Percentiles rank a stretch among this genome's conserved stretches.
phyloP scores from a whole-genome alignment of 176 grass and related monocot genomes.

The Hyparrhenia diplandra region DNA sequence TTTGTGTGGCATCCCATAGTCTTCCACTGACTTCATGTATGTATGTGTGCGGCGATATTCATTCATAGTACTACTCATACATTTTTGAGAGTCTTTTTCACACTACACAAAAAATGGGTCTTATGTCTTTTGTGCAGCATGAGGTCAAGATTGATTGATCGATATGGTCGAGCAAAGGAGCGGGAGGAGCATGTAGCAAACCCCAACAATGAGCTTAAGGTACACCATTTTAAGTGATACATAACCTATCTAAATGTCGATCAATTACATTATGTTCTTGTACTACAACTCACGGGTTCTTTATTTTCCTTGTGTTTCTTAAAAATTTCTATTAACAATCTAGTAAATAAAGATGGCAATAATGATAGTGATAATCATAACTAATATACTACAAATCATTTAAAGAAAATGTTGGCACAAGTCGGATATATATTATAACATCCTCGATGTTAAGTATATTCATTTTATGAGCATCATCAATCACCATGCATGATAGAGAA shows the following conservation, averaged over 20 bases:
- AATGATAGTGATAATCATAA: not conserved
- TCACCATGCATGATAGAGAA: not conserved
- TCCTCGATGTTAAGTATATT: not conserved
- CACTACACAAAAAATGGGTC: not conserved
- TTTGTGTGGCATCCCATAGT: not conserved
- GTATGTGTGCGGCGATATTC: no score
- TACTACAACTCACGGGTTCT: no score
- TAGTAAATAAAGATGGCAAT: not conserved
- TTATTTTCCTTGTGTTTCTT: not conserved
- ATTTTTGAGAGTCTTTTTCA: not conserved
- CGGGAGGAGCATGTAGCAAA: no score
- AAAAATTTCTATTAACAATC: not conserved
- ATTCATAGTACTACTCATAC: not conserved
- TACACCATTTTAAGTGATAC: no score
- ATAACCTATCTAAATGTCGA: not conserved
- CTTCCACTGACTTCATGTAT: not conserved
- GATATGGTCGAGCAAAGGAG: conserved; percentile 63
- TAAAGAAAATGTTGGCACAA: not conserved
- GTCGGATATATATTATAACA: not conserved
- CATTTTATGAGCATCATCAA: not conserved
- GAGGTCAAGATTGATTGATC: conserved; percentile 75
- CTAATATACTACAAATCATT: not conserved
- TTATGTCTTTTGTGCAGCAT: conserved; percentile 30
- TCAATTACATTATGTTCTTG: not conserved
- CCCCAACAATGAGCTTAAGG: no score